Base-by-base conservation (phyloP, 2,329 filamentous ascomycete genomes). In the Colletotrichum agaves region DNA sequence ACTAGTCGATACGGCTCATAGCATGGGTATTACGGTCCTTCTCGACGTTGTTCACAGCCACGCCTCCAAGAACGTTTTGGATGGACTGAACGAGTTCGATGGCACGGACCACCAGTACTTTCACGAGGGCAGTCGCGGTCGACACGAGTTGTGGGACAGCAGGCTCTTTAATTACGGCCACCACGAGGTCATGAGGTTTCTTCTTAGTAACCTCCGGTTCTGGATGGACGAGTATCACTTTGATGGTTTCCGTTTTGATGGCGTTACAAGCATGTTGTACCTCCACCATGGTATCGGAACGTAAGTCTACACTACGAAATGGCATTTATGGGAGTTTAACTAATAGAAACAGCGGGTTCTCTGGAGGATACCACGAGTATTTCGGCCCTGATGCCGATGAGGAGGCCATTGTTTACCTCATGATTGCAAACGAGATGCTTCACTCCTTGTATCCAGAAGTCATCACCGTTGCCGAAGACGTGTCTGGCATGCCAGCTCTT, bases 211-310 rank as follows among this genome's bases (percentile, higher is more conserved):
- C 77, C 82, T 99, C 65, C 88, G 95, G 23, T 99, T 97, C 83
- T 99, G 96, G 94, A 98, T 99, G 94, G 95, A 98, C 63, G 94
- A 98, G 80, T 99, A 98, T 75, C 84, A 89, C 44, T 98, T 99
- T 76, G 96, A 99, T 76, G 96, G 96, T 23, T 99, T 98, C 86
- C 89, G 96, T 46, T 99, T 99, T 74, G 96, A 99, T 73, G 96
- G 96, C 71, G 96, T 99, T 59, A 99, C 96, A 1, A 98, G 94
- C 81, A 99, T 99, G 94, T 90, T 99, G 64, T 99, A 99, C 79
- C 83, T 84, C 15, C 96, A 99, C 77, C 96, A 99, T 77, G 96
- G 96, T 52, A 97, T 99, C 79, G 96, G 96, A 84, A 97, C 94
- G 90, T 96, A 84, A 86, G 93, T 81, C 65, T 35, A 52, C 8